Evolutionary conservation across 116 monocot species (phyloP).

Genomic region (Papilionanthe hybrid): DNA sequence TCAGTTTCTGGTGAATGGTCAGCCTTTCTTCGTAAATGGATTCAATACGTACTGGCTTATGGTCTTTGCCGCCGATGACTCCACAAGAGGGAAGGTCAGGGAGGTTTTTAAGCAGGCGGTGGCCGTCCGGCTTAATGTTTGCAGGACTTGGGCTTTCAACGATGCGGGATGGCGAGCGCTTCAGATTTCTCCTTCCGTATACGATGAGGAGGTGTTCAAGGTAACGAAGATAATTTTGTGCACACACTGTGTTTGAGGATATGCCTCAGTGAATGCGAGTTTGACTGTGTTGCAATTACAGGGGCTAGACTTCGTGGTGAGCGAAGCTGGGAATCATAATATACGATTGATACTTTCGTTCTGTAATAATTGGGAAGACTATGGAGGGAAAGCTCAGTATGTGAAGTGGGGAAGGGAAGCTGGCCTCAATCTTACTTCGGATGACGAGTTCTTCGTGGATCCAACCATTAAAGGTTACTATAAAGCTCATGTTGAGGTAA

Average conservation of each 20-base stretch:
- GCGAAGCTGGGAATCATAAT: conserved; percentile 62
- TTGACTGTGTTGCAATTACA: conserved; percentile 1
- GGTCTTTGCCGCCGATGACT: conserved; percentile 55
- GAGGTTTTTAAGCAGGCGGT: conserved; percentile 58
- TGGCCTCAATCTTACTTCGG: conserved; percentile 53
- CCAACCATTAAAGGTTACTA: conserved; percentile 62
- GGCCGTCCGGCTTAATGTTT: conserved; percentile 60
- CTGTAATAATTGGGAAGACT: conserved; percentile 71
- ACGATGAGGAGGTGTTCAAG: conserved; percentile 84
- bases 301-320: conserved; percentile 77
- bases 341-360: conserved; percentile 67
- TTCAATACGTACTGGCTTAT: conserved; percentile 96
- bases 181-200: conserved; percentile 54
- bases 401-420: conserved; percentile 66
- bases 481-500: conserved; percentile 66
- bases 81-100: conserved; percentile 50
- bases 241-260: conserved; percentile 2
- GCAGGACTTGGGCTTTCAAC: conserved; percentile 89
- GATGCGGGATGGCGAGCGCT: conserved; percentile 79
- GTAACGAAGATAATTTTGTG: conserved; percentile 15
- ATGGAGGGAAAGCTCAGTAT: conserved; percentile 80
- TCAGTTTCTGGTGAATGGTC: conserved; percentile 36
- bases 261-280: background rate
- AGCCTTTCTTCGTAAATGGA: conserved; percentile 62
- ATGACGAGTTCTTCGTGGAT: conserved; percentile 73